These are phyloP conservation scores for Phytophthora meadii DNA, from an alignment of 352 stramenopile species.

Conservation along the genomic window DNA sequence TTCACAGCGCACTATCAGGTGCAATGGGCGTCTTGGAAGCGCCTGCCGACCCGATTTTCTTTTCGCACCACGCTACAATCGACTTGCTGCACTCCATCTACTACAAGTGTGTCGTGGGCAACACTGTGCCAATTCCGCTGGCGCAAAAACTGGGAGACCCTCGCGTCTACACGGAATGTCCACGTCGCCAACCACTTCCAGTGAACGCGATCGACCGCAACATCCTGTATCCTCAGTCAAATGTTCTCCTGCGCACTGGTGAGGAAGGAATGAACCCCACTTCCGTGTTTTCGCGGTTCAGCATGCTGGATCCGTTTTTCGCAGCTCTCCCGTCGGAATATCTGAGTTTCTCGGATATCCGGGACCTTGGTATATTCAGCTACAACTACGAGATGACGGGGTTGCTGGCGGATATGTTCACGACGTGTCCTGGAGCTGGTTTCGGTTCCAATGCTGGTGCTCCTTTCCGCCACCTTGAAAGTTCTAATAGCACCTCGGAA, in stretches of 20 bases:
- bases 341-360: conserved; percentile 74
- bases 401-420: conserved; percentile 76
- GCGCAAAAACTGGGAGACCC: conserved; percentile 67
- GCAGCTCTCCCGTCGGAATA: conserved; percentile 66
- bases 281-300: conserved; percentile 65
- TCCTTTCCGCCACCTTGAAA: conserved; percentile 40
- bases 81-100: conserved; percentile 88
- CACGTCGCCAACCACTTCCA: conserved; percentile 45
- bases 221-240: conserved; percentile 68
- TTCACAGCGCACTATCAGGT: conserved; percentile 76
- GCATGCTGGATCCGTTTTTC: conserved; percentile 67
- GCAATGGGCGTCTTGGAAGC: conserved; percentile 80
- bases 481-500: conserved; percentile 11
- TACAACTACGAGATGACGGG: conserved; percentile 90
- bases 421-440: conserved; percentile 63
- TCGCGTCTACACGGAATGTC: conserved; percentile 65
- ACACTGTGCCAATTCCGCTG: conserved; percentile 57
- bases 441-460: conserved; percentile 24
- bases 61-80: conserved; percentile 84
- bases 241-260: conserved; percentile 57
- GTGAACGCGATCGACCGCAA: conserved; percentile 48
- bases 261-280: conserved; percentile 43
- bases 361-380: conserved; percentile 75
- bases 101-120: conserved; percentile 82
- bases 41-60: conserved; percentile 88